phyloP scores from a whole-genome alignment of 164 flowering plant genomes.

The Litsea cubeba region DNA sequence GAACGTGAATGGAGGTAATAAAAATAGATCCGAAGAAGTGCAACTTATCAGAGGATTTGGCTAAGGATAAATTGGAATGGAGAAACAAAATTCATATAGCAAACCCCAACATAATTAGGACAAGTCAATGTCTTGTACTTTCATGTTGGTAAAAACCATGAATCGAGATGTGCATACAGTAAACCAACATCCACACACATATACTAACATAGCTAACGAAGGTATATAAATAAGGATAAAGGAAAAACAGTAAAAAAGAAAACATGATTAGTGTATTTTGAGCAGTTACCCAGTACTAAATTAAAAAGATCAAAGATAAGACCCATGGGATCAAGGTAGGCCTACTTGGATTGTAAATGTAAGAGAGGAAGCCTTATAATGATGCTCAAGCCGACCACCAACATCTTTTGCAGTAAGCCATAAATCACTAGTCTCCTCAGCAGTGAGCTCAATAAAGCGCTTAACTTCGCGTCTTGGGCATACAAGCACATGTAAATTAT shows the following conservation, averaged over 20 bases:
- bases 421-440: conserved; percentile 68
- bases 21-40: no score
- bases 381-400: conserved; percentile 56
- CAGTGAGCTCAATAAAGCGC: conserved; percentile 77
- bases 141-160: no score
- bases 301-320: not conserved
- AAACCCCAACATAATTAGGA: no score
- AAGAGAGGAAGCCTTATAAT: conserved; percentile 77
- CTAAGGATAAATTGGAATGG: no score
- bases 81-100: no score
- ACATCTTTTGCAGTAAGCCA: conserved; percentile 80
- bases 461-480: conserved; percentile 84
- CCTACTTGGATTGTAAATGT: conserved; percentile 79
- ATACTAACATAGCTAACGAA: not conserved
- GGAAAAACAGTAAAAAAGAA: not conserved
- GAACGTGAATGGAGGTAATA: no score
- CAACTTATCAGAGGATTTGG: no score
- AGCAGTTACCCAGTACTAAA: not conserved
- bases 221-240: no score
- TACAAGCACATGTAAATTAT: conserved; percentile 71
- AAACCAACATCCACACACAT: not conserved
- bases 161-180: no score
- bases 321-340: not conserved
- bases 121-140: no score
- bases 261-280: not conserved